phyloP scores from a whole-genome alignment of 345 rosid species.

The Jatropha curcas region DNA sequence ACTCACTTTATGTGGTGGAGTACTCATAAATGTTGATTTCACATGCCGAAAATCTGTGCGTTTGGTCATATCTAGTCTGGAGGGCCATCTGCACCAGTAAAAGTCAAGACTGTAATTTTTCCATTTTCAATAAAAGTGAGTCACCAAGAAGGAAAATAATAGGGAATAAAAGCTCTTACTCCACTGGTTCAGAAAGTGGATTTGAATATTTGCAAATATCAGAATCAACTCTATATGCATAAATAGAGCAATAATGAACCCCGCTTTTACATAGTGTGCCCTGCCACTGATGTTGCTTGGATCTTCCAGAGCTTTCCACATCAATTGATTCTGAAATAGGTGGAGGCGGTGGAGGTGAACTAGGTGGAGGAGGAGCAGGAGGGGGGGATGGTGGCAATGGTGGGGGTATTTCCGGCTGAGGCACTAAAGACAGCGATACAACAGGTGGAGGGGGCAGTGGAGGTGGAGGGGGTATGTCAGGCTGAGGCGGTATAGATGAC shows the following conservation, averaged over 20 bases:
- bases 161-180: conserved; percentile 50
- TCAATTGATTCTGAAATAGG: conserved; percentile 42
- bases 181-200: conserved; percentile 75
- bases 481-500: conserved; percentile 47
- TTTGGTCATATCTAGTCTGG: conserved; percentile 85
- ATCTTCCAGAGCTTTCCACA: conserved; percentile 45
- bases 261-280: conserved; percentile 88
- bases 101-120: conserved; percentile 5
- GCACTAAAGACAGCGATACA: conserved; percentile 45
- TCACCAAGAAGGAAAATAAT: conserved; percentile 12
- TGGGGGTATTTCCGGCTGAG: conserved; percentile 38
- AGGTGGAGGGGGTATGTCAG: conserved; percentile 33
- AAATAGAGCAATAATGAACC: conserved; percentile 77
- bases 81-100: conserved; percentile 83
- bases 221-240: conserved; percentile 70
- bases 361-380: conserved; percentile 88
- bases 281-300: conserved; percentile 65
- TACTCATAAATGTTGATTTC: conserved; percentile 66
- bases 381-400: conserved; percentile 73
- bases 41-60: conserved; percentile 88
- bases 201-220: conserved; percentile 71
- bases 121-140: conserved; percentile 20
- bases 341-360: conserved; percentile 70
- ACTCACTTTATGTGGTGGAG: conserved; percentile 83
- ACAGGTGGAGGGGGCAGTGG: conserved; percentile 69